Base-by-base conservation (phyloP, 208 protist genomes). In the Leptomonas pyrrhocoris region DNA sequence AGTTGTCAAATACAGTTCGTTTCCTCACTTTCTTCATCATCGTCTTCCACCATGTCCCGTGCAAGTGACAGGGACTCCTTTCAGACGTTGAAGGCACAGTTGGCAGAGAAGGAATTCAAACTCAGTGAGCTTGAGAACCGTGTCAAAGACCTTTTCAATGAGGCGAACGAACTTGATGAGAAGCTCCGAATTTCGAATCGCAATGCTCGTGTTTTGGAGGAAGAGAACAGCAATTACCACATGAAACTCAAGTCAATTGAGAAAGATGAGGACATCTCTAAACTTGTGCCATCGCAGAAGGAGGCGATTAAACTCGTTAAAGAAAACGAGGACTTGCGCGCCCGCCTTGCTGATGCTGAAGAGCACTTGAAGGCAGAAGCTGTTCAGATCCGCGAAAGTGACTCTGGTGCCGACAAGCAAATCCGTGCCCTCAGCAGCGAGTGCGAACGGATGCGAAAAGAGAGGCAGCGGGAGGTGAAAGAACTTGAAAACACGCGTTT, bases 211-310 rank as follows among this genome's bases (percentile, higher is more conserved):
- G 79, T 89, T 25, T 66, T 94, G 1, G 86, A 94, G 48, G 89
- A 94, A 30, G 89, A 94, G 66, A 94, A 94, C 60, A 89, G 70
- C 53, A 77, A 80, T 34, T 78, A 88, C 11, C 76, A 86, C 21
- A 42, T 76, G 28, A 64, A 55, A 16, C 34, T 89, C 36, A 90
- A 85, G 68, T 56, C 50, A 19, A 60, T 75, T 36, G 79, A 80
- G 27, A 68, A 40, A 11, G 66, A 48, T 60, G 58, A 56, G 8
- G 46, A 21, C 7, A 28, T 51, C 18, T 43, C 54, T 7, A 38
- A 59, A 0, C 6, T 66, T 21, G 46, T 79, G 34, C 48, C 73
- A 12, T 23, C 51, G 13, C 60, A 77, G 36, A 72, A 40, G 31
- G 89, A 89, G 51, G 85, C 85, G 5, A 45, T 80, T 34, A 83